Evolutionary conservation across 1,284 basidiomycete genomes (phyloP), one percentile per base, ranked within the genome.

Genomic region (Trichosporon sp.): DNA sequence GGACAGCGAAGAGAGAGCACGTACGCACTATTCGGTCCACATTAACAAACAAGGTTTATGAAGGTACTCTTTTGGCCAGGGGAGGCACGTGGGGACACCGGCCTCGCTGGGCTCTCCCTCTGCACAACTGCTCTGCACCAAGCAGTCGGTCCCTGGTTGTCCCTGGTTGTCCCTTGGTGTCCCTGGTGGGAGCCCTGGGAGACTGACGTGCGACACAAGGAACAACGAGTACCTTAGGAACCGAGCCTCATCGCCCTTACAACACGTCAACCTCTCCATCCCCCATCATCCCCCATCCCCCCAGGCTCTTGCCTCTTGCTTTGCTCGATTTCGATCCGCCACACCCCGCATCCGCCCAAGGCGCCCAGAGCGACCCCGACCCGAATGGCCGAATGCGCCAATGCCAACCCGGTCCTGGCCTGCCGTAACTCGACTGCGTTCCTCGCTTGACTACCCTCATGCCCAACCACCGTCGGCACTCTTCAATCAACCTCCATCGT

Each of bases 151-250:
- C 19, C 19, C 51, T 54, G 8, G 38, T 5, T 19, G 4, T 12
- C 19, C 26, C 26, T 26, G 26, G 26, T 26, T 26, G 26, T 26
- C 26, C 26, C 26, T 26, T 26, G 26, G 26, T 26, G 26, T 26
- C 26, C 26, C 26, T 26, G 21, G 21, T 8, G n/a, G 19, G 8
- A 19, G n/a, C 51, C 51, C 51, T 54, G n/a, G 51, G 21, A 54
- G 51, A 54, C 51, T 54, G 51, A 54, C 51, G 51, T 54, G 51
- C 51, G 51, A 54, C 51, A 54, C 4, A 8, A 54, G 51, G 51
- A 54, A 26, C 43, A 54, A 21, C 51, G 38, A 54, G 51, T 54
- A 6, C 51, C 51, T 54, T 54, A 54, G 21, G 51, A 19, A 54
- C 51, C 19, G 51, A 54, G 51, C 51, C 19, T 54, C 21, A 26